Evolutionary conservation across 495 filamentous ascomycete genomes (phyloP), one percentile per base, ranked within the genome.

Genomic region (Talaromyces nanjingensis): DNA sequence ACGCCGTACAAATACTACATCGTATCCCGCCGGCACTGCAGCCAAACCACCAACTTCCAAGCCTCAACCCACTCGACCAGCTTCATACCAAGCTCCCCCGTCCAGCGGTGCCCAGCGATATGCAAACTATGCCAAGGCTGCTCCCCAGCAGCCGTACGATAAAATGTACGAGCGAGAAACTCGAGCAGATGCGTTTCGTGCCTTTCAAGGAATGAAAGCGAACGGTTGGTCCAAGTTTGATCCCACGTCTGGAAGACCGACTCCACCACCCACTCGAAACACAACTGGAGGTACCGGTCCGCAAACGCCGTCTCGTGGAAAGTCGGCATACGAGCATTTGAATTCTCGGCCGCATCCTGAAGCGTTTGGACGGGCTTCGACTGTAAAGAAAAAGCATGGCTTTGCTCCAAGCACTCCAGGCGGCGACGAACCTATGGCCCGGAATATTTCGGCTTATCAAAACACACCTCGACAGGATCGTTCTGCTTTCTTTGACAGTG

Each of bases 121-220:
- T 68, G 75, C 77, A 6, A 76, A 76, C 37, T 86, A 79, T 70
- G 83, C 73, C 60, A 76, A 73, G 16, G 79, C 78, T 6, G 75
- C 73, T 2, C 72, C 76, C 2, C 73, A 73, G 47, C 73, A 75
- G 65, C 64, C 70, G 11, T 77, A 73, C 70, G 66, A 72, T 45
- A 73, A 80, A 65, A 61, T 73, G 57, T 82, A 81, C 37, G 79
- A 86, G 45, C 80, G 83, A 45, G 75, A 87, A 18, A 81, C 81
- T 16, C 76, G 84, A 60, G 78, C 79, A 5, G 82, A 87, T 67
- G 82, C 82, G 18, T 86, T 82, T 71, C 77, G 83, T 45, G 89
- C 87, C 3, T 94, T 89, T 79, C 82, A 89, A 66, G 82, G 83
- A n/a, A 89, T 93, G 86, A 84, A 81, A 68, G 77, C 74, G 24